Evolutionary conservation across 257 asterid species (phyloP), one percentile per base, ranked within the genome.

Genomic region (Solanum pinnatisectum): DNA sequence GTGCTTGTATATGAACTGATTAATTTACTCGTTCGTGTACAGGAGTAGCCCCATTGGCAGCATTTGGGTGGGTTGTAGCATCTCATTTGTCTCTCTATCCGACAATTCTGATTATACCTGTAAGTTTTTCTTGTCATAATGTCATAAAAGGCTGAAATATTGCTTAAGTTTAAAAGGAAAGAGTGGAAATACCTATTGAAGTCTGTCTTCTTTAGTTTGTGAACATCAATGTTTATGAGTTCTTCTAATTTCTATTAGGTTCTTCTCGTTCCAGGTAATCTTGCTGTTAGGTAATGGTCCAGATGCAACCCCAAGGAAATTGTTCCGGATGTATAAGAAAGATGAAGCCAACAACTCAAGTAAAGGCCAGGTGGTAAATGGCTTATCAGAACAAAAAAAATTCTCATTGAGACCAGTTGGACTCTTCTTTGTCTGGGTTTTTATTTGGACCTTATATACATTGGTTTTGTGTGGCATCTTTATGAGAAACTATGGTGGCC

Each of bases 1-100:
- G 40, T 44, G 67, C 67, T 79, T 27, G 59, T 81, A 81, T 65
- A 81, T 83, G 22, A 74, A 88, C 87, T 89, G 86, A 90, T 46
- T 88, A 67, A 18, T 76, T 86, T 87, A 71, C 79, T 85, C 90
- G 33, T 86, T 65, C 76, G 78, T 87, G 36, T 81, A 59, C 96
- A 96, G 99, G 99, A 88, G 83, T 93, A 85, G 91, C 88, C 56
- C 95, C 99, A 42, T 85, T 97, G 94, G 96, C 99, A 84, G 99
- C 99, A 40, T 95, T 96, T 93, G 99, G 99, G 88, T 97, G 99
- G 99, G 96, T 94, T 73, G 14, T 96, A 77, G 96, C 99, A 81
- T 92, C 98, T 27, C 99, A 97, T 94, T 91, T 97, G 87, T 96
- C 99, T 87, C 96, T 97, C 56, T 97, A 97, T 90, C 99, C 99